Base-by-base conservation (phyloP, 208 protist genomes). In the Leishmania braziliensis region DNA sequence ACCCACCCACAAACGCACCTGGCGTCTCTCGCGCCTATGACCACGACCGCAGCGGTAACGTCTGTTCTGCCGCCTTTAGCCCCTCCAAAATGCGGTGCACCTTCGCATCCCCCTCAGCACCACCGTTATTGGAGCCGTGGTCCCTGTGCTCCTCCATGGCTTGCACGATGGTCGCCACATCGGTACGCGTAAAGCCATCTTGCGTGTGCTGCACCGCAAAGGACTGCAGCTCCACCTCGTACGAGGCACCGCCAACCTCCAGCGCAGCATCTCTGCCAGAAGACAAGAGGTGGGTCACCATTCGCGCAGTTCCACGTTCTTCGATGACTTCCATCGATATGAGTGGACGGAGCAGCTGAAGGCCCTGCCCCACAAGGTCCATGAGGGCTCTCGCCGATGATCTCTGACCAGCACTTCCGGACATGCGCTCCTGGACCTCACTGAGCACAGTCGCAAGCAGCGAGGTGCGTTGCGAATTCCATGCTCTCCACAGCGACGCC, bases 41-140 rank as follows among this genome's bases (percentile, higher is more conserved):
- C 54, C 82, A 85, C 39, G 56, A 23, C 23, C 82, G 82, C 76
- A 75, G 36, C 16, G 82, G 82, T 29, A 85, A 46, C 14, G 8
- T 46, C 62, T 78, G 72, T 72, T 85, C 76, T 16, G 76, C 82
- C 5, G 70, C 51, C n/a, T 74, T 60, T 2, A 85, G 71, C 5
- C 75, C 70, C 6, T 63, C 60, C 46, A 81, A 65, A 46, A 81
- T 54, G 46, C 74, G 29, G 4, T 10, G 33, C 53, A 46, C 16
- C 14, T 36, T 33, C n/a, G 46, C 43, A 43, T 78, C 51, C 14
- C 69, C 69, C 8, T 5, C 69, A 39, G 54, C 70, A 12, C 9
- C 62, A 26, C 73, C 60, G 26, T 58, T 75, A 6, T 39, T 65
- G 43, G 23, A 51, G 56, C 56, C 36, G 56, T 48, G 12, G 50